Base-by-base conservation (phyloP, 2,329 filamentous ascomycete genomes). In the Rosellinia necatrix region DNA sequence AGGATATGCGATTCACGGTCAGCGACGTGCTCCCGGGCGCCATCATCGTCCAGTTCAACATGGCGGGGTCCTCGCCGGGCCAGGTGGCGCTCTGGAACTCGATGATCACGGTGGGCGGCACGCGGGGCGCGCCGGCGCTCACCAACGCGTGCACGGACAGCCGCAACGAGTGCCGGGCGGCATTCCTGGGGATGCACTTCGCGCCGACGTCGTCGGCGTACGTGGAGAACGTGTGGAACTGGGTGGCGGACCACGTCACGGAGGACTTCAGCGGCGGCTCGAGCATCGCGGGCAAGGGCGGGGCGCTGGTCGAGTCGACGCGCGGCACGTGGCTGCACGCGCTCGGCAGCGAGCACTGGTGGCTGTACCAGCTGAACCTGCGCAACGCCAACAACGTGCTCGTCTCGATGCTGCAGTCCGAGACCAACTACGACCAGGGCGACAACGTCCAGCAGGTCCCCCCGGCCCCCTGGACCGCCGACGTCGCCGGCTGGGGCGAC, bases 1-100 rank as follows among this genome's bases (percentile, higher is more conserved):
- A 80, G 2, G 87, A 90, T 63, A 81, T 87, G 72, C 79, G 89
- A 35, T 78, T 90, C 40, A 80, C 81, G 58, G 86, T 85, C 2
- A 76, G 79, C 56, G 85, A 86, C 5, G 78, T 82, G 7, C 77
- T 84, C 6, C 75, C 81, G 6, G 84, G 86, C 27, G 83, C 85
- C 5, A 80, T 87, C 6, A 71, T 90, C 13, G 76, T 89, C n/a
- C 71, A 72, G 60, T 71, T 75, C 56, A 69, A 75, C 62, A 69
- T 73, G 47, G 71, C 70, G 5, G 73, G 73, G 2, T 51, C 57
- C 6, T 46, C 56, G 2, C 72, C 73, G 0, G 72, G 72, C 5
- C 66, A 70, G 22, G 65, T 71, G 2, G 68, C 64, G 9, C 59
- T 71, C 35, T 68, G 72, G 72, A 75, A 75, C 57, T 73, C 71